Evolutionary conservation across 495 filamentous ascomycete species (phyloP).

Genomic region (Talaromyces wortmannii): DNA sequence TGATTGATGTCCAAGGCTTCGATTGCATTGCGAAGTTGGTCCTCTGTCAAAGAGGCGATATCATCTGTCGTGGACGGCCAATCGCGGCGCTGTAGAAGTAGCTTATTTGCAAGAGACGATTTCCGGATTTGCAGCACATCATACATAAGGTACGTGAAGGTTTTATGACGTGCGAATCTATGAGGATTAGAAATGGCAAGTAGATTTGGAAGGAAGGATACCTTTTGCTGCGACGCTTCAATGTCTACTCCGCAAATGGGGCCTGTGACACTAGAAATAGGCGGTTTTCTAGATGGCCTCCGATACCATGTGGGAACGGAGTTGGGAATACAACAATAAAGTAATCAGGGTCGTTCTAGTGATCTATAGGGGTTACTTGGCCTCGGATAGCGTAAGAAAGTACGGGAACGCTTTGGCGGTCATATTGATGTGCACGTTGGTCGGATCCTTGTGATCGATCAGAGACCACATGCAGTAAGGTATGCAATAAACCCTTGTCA

Average conservation of each 20-base stretch:
- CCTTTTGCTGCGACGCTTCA: conserved; percentile 12
- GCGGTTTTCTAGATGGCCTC: conserved; percentile 11
- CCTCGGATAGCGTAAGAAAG: no score
- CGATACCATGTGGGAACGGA: conserved; percentile 11
- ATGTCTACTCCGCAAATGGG: conserved; percentile 6
- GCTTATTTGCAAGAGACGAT: conserved; percentile 3
- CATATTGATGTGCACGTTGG: no score
- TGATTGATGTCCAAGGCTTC: conserved; percentile 1
- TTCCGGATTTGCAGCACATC: conserved; percentile 7
- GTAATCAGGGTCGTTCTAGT: conserved; percentile 10
- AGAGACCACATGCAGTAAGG: not conserved
- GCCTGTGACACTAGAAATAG: conserved; percentile 3
- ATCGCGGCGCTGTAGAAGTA: conserved; percentile 3
- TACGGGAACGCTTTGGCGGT: no score
- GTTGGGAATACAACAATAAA: conserved; percentile 12
- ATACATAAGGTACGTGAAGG: conserved; percentile 9
- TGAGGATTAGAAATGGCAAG: not conserved
- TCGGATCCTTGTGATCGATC: not conserved
- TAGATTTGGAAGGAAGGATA: not conserved
- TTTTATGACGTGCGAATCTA: conserved; percentile 7
- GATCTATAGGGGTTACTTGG: conserved; percentile 5
- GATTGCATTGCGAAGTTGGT: not conserved
- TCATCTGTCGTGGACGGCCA: not conserved
- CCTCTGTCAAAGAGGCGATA: not conserved
- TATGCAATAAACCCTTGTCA: conserved; percentile 4